Percentiles rank a stretch among this genome's conserved stretches.
Evolutionary conservation across 306 rosid genomes (phyloP).

Genomic region (Quercus glauca): DNA sequence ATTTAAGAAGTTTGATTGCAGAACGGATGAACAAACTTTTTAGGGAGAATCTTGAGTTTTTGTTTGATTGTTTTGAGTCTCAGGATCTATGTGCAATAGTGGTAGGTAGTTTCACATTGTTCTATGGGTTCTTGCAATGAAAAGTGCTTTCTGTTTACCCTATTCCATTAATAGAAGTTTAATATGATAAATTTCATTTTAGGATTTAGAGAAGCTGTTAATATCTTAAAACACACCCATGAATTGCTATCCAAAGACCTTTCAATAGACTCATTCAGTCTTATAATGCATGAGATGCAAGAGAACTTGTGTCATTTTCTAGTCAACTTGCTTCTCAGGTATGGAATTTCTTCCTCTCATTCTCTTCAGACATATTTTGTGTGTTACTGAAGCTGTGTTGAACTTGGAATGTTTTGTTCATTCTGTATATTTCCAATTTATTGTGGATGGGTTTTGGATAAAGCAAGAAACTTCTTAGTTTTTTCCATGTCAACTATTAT

Average conservation of each 20-base stretch:
- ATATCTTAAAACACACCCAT: slow-evolving; percentile 76
- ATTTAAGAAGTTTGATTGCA: slow-evolving; percentile 78
- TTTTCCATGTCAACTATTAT: too few relatives aligned
- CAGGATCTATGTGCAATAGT: slow-evolving; percentile 93
- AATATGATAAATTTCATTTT: slow-evolving; percentile 31
- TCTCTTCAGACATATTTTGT: background rate
- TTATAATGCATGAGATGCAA: slow-evolving; percentile 96
- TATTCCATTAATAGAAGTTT: slow-evolving; percentile 17
- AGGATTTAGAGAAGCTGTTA: slow-evolving; percentile 92
- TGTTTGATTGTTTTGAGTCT: slow-evolving; percentile 94
- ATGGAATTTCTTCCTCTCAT: slow-evolving; percentile 14
- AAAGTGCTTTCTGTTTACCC: slow-evolving; percentile 1
- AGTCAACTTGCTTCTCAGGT: slow-evolving; percentile 97
- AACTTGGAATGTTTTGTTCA: too few relatives aligned
- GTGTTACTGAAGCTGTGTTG: too few relatives aligned
- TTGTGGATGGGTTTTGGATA: too few relatives aligned
- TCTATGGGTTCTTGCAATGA: slow-evolving; percentile 16
- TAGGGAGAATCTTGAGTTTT: slow-evolving; percentile 87
- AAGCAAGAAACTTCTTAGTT: too few relatives aligned
- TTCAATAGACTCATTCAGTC: slow-evolving; percentile 69
- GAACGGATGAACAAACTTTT: slow-evolving; percentile 86
- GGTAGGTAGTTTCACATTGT: slow-evolving; percentile 53
- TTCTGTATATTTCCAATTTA: too few relatives aligned
- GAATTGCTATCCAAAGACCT: slow-evolving; percentile 78
- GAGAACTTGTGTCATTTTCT: slow-evolving; percentile 95